phyloP scores from a whole-genome alignment of 2,329 filamentous ascomycete genomes.

The Aspergillus puulaauensis region DNA sequence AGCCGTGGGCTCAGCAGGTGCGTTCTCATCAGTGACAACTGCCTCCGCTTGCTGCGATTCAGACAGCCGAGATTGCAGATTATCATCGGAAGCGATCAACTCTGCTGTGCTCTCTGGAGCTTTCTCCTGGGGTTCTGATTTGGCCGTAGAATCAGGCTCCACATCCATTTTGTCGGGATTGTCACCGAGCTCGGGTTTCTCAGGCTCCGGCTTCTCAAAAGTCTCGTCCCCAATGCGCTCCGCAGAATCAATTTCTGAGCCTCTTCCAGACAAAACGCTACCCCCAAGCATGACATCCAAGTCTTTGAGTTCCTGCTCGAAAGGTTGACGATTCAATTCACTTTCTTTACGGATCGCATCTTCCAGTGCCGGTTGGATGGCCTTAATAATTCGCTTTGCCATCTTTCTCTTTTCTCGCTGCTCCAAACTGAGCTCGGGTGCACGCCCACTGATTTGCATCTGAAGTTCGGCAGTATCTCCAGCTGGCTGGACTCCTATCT shows the following conservation, averaged over 20 bases:
- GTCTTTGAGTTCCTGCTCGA: slow-evolving; percentile 69
- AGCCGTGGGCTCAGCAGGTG: slow-evolving; percentile 11
- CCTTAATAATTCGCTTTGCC: slow-evolving; percentile 86
- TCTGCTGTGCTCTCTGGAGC: slow-evolving; percentile 10
- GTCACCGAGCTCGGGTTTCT: slow-evolving; percentile 46
- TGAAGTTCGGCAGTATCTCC: slow-evolving; percentile 48
- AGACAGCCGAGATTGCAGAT: slow-evolving; percentile 7
- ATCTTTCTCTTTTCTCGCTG: slow-evolving; percentile 78
- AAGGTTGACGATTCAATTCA: slow-evolving; percentile 70
- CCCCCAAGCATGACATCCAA: slow-evolving; percentile 71
- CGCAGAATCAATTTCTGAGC: slow-evolving; percentile 46
- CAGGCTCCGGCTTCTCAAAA: slow-evolving; percentile 37
- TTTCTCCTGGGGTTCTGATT: slow-evolving; percentile 27
- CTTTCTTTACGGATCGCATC: slow-evolving; percentile 75
- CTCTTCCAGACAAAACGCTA: slow-evolving; percentile 57
- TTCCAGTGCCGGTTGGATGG: slow-evolving; percentile 75
- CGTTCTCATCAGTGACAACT: slow-evolving; percentile 1
- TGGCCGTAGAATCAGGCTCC: slow-evolving; percentile 21
- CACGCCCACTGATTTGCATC: slow-evolving; percentile 51
- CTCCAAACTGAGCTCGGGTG: slow-evolving; percentile 54
- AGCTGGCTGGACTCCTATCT: slow-evolving; percentile 51
- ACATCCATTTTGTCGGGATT: slow-evolving; percentile 28
- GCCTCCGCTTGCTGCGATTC: slow-evolving; percentile 2
- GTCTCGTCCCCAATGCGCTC: slow-evolving; percentile 40
- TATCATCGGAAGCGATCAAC: slow-evolving; percentile 14